A percentile compares a stretch with the other conserved stretches of the same genome.
phyloP scores from a whole-genome alignment of 345 rosid species.

The Corymbia maculata region DNA sequence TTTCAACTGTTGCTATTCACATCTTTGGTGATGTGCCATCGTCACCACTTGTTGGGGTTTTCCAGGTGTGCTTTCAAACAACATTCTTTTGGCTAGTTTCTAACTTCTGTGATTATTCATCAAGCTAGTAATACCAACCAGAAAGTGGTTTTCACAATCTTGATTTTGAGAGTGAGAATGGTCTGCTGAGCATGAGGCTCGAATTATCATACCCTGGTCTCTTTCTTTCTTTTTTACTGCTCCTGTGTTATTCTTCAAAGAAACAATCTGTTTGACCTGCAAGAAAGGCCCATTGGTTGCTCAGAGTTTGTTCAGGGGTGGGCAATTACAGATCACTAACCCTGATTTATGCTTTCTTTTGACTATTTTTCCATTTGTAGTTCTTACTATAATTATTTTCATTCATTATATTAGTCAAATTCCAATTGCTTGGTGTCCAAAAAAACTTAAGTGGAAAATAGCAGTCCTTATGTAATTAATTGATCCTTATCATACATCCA shows the following conservation, averaged over 20 bases:
- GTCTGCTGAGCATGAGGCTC: neutral
- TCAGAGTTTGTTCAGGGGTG: neutral
- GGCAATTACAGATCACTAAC: neutral
- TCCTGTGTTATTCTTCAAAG: neutral
- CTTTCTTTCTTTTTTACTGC: neutral
- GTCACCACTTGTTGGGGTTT: slow-evolving; percentile 88
- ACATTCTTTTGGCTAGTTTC: neutral
- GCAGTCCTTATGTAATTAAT: neutral
- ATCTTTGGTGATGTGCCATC: slow-evolving; percentile 98
- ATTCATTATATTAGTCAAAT: neutral
- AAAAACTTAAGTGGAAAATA: neutral
- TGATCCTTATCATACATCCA: neutral
- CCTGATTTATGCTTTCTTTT: neutral
- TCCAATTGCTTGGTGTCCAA: neutral
- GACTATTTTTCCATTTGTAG: neutral
- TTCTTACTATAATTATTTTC: neutral
- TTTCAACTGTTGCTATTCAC: slow-evolving; percentile 87
- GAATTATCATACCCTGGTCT: neutral
- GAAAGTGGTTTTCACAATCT: neutral
- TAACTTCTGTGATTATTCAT: neutral
- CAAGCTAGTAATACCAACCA: neutral
- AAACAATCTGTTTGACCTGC: neutral
- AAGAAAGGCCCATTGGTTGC: neutral
- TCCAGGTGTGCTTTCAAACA: slow-evolving; percentile 47
- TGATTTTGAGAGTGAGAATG: neutral